A percentile compares a stretch with the other conserved stretches of the same genome.
These are phyloP conservation scores for Euphorbia pulcherrima DNA, from an alignment of 345 rosid genomes.

Conservation along the genomic window DNA sequence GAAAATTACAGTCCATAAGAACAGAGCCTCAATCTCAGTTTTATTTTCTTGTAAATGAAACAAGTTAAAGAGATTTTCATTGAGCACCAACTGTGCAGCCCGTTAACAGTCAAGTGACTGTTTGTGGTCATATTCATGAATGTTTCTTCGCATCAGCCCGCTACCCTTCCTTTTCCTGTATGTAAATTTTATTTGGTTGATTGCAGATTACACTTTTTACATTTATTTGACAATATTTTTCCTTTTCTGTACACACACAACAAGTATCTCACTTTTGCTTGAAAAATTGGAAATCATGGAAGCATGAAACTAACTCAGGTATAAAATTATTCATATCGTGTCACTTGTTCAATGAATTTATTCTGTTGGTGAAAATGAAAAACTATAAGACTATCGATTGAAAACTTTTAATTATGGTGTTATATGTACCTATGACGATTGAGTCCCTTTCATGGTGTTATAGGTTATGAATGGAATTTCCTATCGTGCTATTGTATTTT, in stretches of 20 bases:
- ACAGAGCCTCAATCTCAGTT: too few relatives aligned
- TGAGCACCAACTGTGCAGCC: slow-evolving; percentile 99
- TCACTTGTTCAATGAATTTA: slow-evolving; percentile 1
- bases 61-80: slow-evolving; percentile 94
- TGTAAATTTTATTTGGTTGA: too few relatives aligned
- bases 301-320: slow-evolving; percentile 99
- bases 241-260: slow-evolving; percentile 65
- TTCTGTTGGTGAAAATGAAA: neutral
- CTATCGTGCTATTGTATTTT: too few relatives aligned
- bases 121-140: slow-evolving; percentile 99
- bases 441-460: too few relatives aligned
- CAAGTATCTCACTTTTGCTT: slow-evolving; percentile 92
- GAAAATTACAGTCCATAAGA: too few relatives aligned
- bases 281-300: slow-evolving; percentile 99
- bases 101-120: slow-evolving; percentile 98
- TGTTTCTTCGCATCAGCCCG: too few relatives aligned
- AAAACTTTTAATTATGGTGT: too few relatives aligned
- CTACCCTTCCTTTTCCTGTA: too few relatives aligned
- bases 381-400: too few relatives aligned
- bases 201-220: too few relatives aligned
- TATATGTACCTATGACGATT: too few relatives aligned
- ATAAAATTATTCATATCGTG: slow-evolving; percentile 15
- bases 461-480: too few relatives aligned
- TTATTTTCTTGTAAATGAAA: slow-evolving; percentile 9
- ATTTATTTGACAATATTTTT: slow-evolving; percentile 7